phyloP scores from a whole-genome alignment of 257 asterid genomes.

The Apocynum venetum region DNA sequence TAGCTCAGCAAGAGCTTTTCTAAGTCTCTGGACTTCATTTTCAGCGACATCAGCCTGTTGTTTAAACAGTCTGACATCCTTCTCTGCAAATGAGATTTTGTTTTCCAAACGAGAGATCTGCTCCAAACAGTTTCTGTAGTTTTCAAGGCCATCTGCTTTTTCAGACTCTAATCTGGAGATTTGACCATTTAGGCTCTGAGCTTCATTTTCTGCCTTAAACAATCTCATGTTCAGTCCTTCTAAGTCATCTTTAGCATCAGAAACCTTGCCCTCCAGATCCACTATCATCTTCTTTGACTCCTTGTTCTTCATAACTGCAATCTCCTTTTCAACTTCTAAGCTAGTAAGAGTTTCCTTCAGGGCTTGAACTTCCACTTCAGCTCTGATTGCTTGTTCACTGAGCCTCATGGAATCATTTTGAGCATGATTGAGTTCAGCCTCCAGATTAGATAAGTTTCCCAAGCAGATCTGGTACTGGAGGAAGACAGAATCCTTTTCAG shows the following conservation, averaged over 20 bases:
- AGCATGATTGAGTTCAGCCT: constrained; percentile 55
- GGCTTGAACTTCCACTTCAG: constrained; percentile 61
- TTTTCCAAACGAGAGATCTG: constrained; percentile 57
- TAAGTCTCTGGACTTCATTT: constrained; percentile 53
- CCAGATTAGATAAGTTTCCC: constrained; percentile 46
- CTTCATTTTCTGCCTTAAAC: constrained; percentile 49
- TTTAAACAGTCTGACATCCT: constrained; percentile 41
- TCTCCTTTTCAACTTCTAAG: constrained; percentile 59
- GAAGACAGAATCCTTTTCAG: constrained; percentile 59
- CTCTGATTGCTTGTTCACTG: constrained; percentile 48
- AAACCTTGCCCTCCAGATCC: constrained; percentile 43
- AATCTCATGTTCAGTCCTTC: constrained; percentile 39
- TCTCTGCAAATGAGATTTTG: constrained; percentile 36
- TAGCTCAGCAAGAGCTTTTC: constrained; percentile 39
- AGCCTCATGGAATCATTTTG: constrained; percentile 47
- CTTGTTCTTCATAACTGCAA: constrained; percentile 41
- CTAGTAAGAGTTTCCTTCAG: constrained; percentile 60
- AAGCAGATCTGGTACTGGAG: constrained; percentile 61
- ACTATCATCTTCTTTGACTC: constrained; percentile 47
- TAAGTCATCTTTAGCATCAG: constrained; percentile 42
- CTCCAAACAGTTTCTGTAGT: constrained; percentile 40
- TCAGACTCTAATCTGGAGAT: constrained; percentile 51
- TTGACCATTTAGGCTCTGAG: constrained; percentile 44
- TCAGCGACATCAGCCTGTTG: constrained; percentile 60
- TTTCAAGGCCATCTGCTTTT: constrained; percentile 36